These are phyloP conservation scores for Rubia tinctorum DNA, from an alignment of 305 asterid genomes.

Conservation along the genomic window DNA sequence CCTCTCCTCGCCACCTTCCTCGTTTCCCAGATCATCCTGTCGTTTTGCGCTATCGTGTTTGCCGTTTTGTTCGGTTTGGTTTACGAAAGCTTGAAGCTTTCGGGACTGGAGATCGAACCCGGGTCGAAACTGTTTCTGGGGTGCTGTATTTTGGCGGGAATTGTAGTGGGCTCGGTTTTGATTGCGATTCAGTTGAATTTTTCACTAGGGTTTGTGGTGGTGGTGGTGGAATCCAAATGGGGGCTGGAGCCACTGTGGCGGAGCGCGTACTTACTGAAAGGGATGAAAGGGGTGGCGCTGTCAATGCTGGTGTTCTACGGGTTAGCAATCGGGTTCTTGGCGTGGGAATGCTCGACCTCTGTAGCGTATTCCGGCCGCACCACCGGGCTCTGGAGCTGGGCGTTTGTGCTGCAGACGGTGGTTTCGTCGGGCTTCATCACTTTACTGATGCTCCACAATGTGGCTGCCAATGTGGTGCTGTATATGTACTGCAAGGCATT, in stretches of 20 bases:
- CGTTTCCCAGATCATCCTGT: conserved; percentile 19
- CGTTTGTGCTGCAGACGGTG: conserved; percentile 41
- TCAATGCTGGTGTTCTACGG: conserved; percentile 31
- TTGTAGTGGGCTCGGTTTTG: conserved; percentile 20
- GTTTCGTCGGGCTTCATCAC: conserved; percentile 36
- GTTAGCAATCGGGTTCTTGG: conserved; percentile 24
- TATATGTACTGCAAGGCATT: conserved; percentile 47
- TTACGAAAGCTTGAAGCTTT: conserved; percentile 18
- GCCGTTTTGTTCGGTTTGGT: conserved; percentile 17
- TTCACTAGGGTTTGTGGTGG: conserved; percentile 48
- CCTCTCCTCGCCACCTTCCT: conserved; percentile 48
- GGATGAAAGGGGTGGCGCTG: conserved; percentile 52
- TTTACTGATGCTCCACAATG: conserved; percentile 30
- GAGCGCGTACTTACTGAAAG: conserved; percentile 59
- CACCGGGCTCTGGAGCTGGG: conserved; percentile 51
- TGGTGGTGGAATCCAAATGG: conserved; percentile 72
- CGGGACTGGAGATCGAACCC: conserved; percentile 38
- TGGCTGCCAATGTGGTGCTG: conserved; percentile 35
- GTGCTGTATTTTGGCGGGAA: conserved; percentile 17
- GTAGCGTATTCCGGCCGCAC: conserved; percentile 29
- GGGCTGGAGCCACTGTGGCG: conserved; percentile 57
- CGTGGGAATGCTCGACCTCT: conserved; percentile 31
- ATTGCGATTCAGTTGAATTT: conserved; percentile 49
- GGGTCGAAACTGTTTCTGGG: conserved; percentile 22
- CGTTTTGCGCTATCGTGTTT: conserved; percentile 15